Base-by-base conservation (phyloP, 768 basidiomycete species). In the Sutorius australiensis region DNA sequence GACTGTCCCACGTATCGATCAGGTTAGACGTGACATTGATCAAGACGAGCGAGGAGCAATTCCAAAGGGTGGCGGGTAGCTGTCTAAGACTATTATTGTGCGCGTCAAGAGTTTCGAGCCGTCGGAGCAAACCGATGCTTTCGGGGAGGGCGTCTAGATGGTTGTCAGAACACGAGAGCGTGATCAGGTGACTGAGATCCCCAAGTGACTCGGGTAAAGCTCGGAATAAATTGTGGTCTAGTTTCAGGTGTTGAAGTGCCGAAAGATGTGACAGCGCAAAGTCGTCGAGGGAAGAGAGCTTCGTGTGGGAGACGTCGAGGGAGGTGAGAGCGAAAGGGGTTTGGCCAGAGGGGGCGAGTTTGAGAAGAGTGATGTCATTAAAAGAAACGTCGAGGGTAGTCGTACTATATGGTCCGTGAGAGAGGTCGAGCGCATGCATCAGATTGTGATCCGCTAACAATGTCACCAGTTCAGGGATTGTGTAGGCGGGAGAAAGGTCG, bases 21-120 rank as follows among this genome's bases (percentile, higher is more conserved):
- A 92, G 73, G 67, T 99, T 99, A 11, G 92, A 95, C 3, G 91
- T 93, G 37, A 87, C 80, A 63, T 98, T 98, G 64, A 98, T 79
- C 38, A 77, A 75, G 39, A 69, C 66, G 50, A 99, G 74, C 6
- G 78, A 81, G 0, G 81, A 75, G 68, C 95, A 98, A 36, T 84
- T 80, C 97, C 97, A 99, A 2, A 99, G 67, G 32, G 81, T 74
- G 17, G 72, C 71, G 0, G 95, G 92, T 0, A 98, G 72, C 59
- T 85, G 83, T 5, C 77, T 80, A 42, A 98, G 75, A 60, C 86
- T 87, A 73, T 98, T 99, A 66, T 91, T 94, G 65, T 98, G 95
- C 3, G 87, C 87, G 59, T 97, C 92, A 38, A 99, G 77, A 1
- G 71, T 74, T 58, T 86, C 80, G 10, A 98, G 79, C 39, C 81